Percentiles rank a stretch among this genome's conserved stretches.
Evolutionary conservation across 2,329 filamentous ascomycete genomes (phyloP).

Genomic region (Penicillium expansum): DNA sequence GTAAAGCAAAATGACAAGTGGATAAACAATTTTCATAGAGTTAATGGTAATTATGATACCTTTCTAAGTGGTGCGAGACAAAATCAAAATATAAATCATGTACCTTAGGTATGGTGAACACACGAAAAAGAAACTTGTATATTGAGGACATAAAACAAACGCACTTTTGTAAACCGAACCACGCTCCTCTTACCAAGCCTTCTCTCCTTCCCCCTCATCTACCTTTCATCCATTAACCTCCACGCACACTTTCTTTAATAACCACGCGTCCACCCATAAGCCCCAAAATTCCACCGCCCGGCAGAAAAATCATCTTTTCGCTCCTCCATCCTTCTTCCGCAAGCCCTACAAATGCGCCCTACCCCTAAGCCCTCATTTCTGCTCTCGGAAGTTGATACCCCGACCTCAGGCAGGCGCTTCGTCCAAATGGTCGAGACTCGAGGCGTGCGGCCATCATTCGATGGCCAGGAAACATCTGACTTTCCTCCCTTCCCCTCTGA

Average conservation of each 20-base stretch:
- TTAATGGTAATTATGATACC: background rate
- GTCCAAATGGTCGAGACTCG: constrained; percentile 35
- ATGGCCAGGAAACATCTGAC: constrained; percentile 29
- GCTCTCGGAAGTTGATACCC: constrained; percentile 41
- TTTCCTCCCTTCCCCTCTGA: constrained; percentile 31
- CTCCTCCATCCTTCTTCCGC: constrained; percentile 20
- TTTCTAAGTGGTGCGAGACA: background rate
- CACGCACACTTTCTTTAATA: background rate
- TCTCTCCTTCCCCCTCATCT: background rate
- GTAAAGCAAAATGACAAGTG: background rate
- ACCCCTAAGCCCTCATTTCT: constrained; percentile 51
- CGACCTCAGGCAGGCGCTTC: constrained; percentile 21
- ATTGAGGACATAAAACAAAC: background rate
- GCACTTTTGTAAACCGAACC: background rate
- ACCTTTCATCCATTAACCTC: background rate
- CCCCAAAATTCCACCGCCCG: background rate
- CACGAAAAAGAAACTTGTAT: background rate
- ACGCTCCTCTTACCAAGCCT: background rate
- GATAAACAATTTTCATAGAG: background rate
- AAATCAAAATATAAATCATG: background rate
- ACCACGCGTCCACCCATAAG: constrained; percentile 2
- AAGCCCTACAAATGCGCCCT: constrained; percentile 48
- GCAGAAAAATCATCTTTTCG: constrained; percentile 25
- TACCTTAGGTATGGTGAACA: background rate
- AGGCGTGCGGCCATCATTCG: constrained; percentile 29